Conservation (phyloP, 352 stramenopile species). For the Phytophthora crassamura region DNA sequence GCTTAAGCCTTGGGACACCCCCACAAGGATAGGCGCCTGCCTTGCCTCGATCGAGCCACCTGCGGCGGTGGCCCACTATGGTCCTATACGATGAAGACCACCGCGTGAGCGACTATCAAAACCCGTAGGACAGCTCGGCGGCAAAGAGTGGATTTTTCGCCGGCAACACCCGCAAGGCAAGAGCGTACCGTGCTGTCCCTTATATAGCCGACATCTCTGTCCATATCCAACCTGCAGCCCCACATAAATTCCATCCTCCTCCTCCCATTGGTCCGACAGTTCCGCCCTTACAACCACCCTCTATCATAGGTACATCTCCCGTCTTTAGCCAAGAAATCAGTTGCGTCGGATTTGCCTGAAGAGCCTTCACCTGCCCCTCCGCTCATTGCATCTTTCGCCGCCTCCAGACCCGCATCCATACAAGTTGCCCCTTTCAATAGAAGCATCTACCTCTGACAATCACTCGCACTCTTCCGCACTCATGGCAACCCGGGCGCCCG, state of each 20-base stretch:
- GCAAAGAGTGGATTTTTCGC: slow-evolving; percentile 23
- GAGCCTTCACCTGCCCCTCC: neutral
- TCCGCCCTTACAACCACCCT: neutral
- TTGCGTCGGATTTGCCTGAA: slow-evolving; percentile 24
- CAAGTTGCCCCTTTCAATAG: neutral
- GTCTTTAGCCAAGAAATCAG: slow-evolving; percentile 28
- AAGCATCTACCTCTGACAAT: neutral
- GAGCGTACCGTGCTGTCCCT: slow-evolving; percentile 5
- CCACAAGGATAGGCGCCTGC: slow-evolving; percentile 1
- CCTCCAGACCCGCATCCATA: neutral
- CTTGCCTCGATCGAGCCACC: neutral
- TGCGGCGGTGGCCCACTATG: neutral
- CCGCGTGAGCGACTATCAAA: slow-evolving; percentile 14
- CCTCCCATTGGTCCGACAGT: slow-evolving; percentile 8
- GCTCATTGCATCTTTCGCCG: slow-evolving; percentile 19
- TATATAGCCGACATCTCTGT: slow-evolving; percentile 8
- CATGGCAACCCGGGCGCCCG: slow-evolving; percentile 37
- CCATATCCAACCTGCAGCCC: neutral
- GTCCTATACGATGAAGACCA: neutral
- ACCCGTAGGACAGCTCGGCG: slow-evolving; percentile 18
- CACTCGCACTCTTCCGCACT: neutral
- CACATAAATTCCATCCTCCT: neutral
- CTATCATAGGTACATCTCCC: slow-evolving; percentile 27
- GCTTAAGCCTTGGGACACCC: slow-evolving; percentile 10
- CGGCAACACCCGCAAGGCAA: neutral